Base-by-base conservation (phyloP, 2,329 filamentous ascomycete species). In the Pseudocercospora fijiensis region DNA sequence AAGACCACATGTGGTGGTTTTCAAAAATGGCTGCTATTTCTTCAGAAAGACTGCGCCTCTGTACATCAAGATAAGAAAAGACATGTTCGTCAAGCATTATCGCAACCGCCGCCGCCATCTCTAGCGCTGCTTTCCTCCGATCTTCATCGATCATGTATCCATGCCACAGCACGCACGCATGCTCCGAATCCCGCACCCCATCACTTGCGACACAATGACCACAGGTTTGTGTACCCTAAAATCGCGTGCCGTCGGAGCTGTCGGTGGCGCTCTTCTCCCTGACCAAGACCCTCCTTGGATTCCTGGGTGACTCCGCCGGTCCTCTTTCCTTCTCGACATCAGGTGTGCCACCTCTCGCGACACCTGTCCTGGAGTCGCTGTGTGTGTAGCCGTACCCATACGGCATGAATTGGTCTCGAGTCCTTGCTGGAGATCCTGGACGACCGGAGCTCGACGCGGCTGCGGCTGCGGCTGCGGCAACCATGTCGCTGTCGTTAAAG, bases 381-480 rank as follows among this genome's bases (percentile, higher is more conserved):
- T 71, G 65, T 37, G 70, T 61, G 55, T 75, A 75, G 7, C 68
- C 70, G 58, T 75, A 75, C 10, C 74, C 74, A 41, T 74, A 74
- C 26, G 74, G 74, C 74, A 75, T 75, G 66, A 73, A 75, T 3
- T 71, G 72, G 4, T 73, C 71, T 26, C 73, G 66, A 5, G 73
- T 73, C 13, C 72, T 58, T 16, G 66, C 67, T 1, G 73, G 74
- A 9, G 66, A 73, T 69, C 20, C 62, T 60, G 7, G 57, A 57
- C 26, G 53, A 53, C 20, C 27, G 43, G 28, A 3, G 49, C 22
- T 2, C 56, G 60, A 27, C 43, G 53, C 53, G n/a, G 24, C 22
- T n/a, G 18, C 8, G 16, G 58, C 59, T 4, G 64, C 33, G 10
- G 60, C 26, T 7, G 65, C 28, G 3, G 51, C 62, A 26, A 63